phyloP scores from a whole-genome alignment of 1,139 yeast species.

The Debaryomycetaceae sp. region DNA sequence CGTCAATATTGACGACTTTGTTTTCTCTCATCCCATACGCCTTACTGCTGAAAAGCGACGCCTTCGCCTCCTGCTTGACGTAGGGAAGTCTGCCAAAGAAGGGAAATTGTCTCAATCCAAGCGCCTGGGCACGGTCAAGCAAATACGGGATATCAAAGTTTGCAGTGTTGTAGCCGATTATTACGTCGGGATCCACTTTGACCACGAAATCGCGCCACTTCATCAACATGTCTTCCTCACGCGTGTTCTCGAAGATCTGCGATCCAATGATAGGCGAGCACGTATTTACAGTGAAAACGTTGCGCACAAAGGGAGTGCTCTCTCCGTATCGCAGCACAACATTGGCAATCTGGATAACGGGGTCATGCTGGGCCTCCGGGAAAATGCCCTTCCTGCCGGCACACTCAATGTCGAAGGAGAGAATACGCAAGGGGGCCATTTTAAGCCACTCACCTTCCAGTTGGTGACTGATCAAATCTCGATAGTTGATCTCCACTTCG shows the following conservation, averaged over 20 bases:
- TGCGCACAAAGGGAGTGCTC: slow-evolving; percentile 78
- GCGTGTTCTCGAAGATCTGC: slow-evolving; percentile 70
- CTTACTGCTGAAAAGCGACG: slow-evolving; percentile 82
- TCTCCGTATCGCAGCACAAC: slow-evolving; percentile 86
- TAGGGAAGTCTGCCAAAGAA: slow-evolving; percentile 74
- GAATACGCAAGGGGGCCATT: slow-evolving; percentile 88
- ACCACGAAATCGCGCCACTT: slow-evolving; percentile 84
- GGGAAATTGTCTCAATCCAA: slow-evolving; percentile 68
- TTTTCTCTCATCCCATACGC: slow-evolving; percentile 97
- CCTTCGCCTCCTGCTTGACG: slow-evolving; percentile 73
- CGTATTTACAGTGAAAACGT: slow-evolving; percentile 88
- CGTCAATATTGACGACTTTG: slow-evolving; percentile 87
- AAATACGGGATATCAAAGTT: slow-evolving; percentile 95
- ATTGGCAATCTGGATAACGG: slow-evolving; percentile 95
- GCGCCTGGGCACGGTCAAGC: slow-evolving; percentile 77
- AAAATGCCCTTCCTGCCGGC: slow-evolving; percentile 96
- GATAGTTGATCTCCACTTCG: slow-evolving; percentile 69
- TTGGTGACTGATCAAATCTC: slow-evolving; percentile 69
- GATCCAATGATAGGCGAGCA: slow-evolving; percentile 95
- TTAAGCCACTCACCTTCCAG: slow-evolving; percentile 93
- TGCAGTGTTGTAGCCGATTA: slow-evolving; percentile 91
- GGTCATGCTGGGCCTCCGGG: slow-evolving; percentile 91
- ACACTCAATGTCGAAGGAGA: slow-evolving; percentile 97
- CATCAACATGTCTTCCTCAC: slow-evolving; percentile 77
- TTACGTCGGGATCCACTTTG: slow-evolving; percentile 89